Evolutionary conservation across 805 yeast species (phyloP).

Genomic region (Kazachstania africana): DNA sequence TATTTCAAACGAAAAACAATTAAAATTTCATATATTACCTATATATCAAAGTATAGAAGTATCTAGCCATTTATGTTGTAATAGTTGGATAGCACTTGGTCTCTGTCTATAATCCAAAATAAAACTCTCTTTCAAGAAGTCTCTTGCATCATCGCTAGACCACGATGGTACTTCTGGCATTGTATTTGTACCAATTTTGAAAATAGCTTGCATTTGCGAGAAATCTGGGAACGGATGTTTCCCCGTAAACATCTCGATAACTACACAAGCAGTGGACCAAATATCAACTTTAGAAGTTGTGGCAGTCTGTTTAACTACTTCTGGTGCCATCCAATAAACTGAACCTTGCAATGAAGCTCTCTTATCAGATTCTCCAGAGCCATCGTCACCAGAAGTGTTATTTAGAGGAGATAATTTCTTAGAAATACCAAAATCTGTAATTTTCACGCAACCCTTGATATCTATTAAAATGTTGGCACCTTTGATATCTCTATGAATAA

Average conservation of each 20-base stretch:
- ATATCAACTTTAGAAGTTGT: constrained; percentile 90
- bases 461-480: constrained; percentile 81
- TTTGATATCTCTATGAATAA: constrained; percentile 78
- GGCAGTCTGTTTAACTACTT: constrained; percentile 86
- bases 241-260: constrained; percentile 93
- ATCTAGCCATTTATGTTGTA: constrained; percentile 37
- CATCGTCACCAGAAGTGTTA: too few relatives aligned
- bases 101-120: constrained; percentile 64
- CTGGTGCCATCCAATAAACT: constrained; percentile 99
- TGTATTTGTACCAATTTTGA: constrained; percentile 78
- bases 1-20: too few relatives aligned
- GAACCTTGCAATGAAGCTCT: constrained; percentile 90
- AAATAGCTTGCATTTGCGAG: constrained; percentile 94
- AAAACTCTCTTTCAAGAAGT: constrained; percentile 56
- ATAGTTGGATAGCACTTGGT: constrained; percentile 59
- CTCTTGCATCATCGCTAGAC: constrained; percentile 56
- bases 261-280: constrained; percentile 93
- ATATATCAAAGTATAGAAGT: constrained; percentile 11
- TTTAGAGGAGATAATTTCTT: constrained; percentile 50
- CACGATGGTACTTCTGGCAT: constrained; percentile 70
- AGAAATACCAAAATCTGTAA: constrained; percentile 80
- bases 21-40: too few relatives aligned
- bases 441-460: constrained; percentile 69
- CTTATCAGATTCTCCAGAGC: constrained; percentile 21
- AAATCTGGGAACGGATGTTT: constrained; percentile 92